Evolutionary conservation across 495 filamentous ascomycete species (phyloP).

Genomic region (Amniculicola lignicola): DNA sequence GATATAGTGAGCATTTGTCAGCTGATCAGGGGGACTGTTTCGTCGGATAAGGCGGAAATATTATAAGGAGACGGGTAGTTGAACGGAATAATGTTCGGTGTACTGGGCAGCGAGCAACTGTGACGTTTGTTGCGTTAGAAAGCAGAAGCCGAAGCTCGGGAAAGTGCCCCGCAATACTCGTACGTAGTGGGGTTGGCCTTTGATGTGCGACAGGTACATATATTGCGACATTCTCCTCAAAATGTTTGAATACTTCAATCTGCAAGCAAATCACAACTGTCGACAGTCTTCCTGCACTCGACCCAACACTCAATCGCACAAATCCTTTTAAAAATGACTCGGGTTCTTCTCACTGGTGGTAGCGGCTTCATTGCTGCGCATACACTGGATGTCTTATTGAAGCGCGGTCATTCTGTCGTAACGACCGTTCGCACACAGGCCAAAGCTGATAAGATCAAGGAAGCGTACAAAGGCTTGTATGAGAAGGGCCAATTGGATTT

Average conservation of each 20-base stretch:
- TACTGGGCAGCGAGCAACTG: too few species aligned
- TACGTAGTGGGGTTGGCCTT: conserved; percentile 11
- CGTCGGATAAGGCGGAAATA: too few species aligned
- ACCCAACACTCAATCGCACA: background rate
- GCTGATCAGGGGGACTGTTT: too few species aligned
- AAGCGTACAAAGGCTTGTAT: conserved; percentile 56
- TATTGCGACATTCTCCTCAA: background rate
- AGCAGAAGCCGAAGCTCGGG: background rate
- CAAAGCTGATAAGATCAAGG: conserved; percentile 73
- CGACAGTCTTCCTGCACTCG: too few species aligned
- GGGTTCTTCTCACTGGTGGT: conserved; percentile 39
- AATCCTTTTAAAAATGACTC: conserved; percentile 23
- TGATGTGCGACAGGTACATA: conserved; percentile 3
- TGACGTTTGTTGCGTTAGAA: background rate
- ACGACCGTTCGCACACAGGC: conserved; percentile 78
- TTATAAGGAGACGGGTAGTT: too few species aligned
- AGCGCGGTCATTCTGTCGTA: conserved; percentile 55
- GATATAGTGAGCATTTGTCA: too few species aligned
- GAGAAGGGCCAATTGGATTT: conserved; percentile 66
- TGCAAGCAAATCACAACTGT: too few species aligned
- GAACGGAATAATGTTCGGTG: too few species aligned
- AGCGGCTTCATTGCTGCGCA: conserved; percentile 40
- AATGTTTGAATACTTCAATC: background rate
- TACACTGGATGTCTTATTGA: conserved; percentile 29
- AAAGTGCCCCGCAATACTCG: background rate